These are phyloP conservation scores for Dactylellina parvicollis DNA, from an alignment of 2,329 filamentous ascomycete genomes.

Conservation along the genomic window DNA sequence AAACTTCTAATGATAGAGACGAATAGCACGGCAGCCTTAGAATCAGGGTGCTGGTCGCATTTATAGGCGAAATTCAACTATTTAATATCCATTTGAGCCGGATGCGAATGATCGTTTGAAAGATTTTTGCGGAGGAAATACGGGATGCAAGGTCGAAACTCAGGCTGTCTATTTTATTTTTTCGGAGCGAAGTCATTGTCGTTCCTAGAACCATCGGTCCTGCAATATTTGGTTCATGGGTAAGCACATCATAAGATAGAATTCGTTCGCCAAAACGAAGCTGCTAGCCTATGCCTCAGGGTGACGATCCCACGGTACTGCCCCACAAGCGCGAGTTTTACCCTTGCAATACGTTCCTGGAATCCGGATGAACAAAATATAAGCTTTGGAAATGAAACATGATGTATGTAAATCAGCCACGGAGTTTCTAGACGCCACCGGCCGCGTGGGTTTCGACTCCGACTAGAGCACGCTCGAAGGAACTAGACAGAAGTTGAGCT, in stretches of 20 bases:
- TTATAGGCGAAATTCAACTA: conserved; percentile 2
- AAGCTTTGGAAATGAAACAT: conserved; percentile 10
- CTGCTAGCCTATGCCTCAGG: background rate
- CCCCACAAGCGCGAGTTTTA: conserved; percentile 23
- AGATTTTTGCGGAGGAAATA: no score
- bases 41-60: background rate
- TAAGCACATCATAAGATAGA: background rate
- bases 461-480: no score
- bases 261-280: background rate
- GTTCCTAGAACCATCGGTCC: conserved; percentile 6
- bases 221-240: background rate
- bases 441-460: no score
- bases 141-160: no score
- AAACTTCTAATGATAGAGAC: background rate
- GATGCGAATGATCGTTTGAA: background rate
- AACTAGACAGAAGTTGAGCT: no score
- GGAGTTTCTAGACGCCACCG: no score
- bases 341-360: conserved; percentile 36
- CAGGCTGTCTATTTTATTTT: no score
- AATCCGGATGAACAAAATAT: background rate
- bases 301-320: conserved; percentile 6
- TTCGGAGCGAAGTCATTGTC: conserved; percentile 6
- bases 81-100: background rate
- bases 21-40: background rate
- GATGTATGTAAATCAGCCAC: background rate